Conservation (phyloP, 257 asterid genomes). For the Solanum neorickii region DNA sequence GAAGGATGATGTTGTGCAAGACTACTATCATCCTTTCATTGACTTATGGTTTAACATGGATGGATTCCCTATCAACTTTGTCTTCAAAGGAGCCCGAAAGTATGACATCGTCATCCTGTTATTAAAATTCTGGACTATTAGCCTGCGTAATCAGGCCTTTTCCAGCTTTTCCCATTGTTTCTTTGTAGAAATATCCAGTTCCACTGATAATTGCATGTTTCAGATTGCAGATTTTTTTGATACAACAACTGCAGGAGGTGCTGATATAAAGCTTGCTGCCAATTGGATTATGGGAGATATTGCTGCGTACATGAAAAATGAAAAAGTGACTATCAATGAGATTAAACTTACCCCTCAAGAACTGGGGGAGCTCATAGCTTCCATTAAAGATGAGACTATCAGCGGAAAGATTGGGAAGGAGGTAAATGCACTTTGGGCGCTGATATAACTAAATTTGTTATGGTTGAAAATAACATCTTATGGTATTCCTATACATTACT, state of each 20-base stretch:
- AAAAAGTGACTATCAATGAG: slow-evolving; percentile 55
- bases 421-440: slow-evolving; percentile 24
- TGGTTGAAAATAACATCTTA: background rate
- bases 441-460: background rate
- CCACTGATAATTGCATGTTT: slow-evolving; percentile 4
- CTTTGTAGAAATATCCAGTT: background rate
- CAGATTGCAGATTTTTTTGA: slow-evolving; percentile 89
- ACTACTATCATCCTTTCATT: background rate
- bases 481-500: background rate
- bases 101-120: background rate
- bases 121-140: background rate
- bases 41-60: background rate
- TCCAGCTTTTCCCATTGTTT: background rate
- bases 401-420: slow-evolving; percentile 97
- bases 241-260: slow-evolving; percentile 56
- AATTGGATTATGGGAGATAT: slow-evolving; percentile 99
- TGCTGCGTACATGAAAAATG: slow-evolving; percentile 88
- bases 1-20: background rate
- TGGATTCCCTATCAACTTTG: background rate
- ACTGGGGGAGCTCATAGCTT: slow-evolving; percentile 76
- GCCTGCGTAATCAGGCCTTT: background rate
- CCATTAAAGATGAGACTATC: slow-evolving; percentile 76
- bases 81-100: background rate
- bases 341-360: slow-evolving; percentile 75
- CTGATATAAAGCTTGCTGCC: slow-evolving; percentile 75